Base-by-base conservation (phyloP, 2,329 filamentous ascomycete genomes). In the Colletotrichum trifolii region DNA sequence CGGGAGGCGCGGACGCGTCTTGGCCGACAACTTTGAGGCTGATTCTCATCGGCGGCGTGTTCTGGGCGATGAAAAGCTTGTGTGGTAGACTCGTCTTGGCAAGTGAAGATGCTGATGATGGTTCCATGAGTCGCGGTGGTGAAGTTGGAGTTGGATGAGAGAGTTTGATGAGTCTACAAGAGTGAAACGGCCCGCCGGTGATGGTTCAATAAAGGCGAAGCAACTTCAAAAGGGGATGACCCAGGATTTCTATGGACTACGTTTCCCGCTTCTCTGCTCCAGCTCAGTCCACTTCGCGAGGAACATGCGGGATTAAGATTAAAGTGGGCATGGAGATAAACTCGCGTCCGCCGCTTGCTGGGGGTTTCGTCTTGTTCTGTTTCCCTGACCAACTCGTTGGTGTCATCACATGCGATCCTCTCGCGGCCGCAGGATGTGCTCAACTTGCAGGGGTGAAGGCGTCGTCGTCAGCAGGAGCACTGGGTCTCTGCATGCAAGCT, bases 1-100 rank as follows among this genome's bases (percentile, higher is more conserved):
- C 50, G 46, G 57, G 57, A 61, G 40, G 38, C 39, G 49, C 57
- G 57, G 57, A 40, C n/a, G n/a, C 12, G n/a, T 38, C 57, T 65
- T 65, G 62, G 50, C 62, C 17, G 54, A 11, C 46, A 35, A 52
- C 17, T 15, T 25, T 17, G 46, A 43, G 35, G 42, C 15, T 17
- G 8, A 46, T 46, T 12, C 45, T 48, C 12, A 7, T 8, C 38
- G 45, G 33, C 17, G 8, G 47, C 40, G 38, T 48, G 42, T 43
- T 40, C 33, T 11, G 7, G 25, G 46, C 11, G 33, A 38, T 13
- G 15, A 5, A 47, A 55, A 60, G 61, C 57, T 64, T 61, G 42
- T 50, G 43, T 54, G 43, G 43, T 54, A 49, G n/a, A 58, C 55
- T 35, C 38, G 38, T 9, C 6, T 3, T 9, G 15, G n/a, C 43